phyloP scores from a whole-genome alignment of 2,329 filamentous ascomycete species.

The Dactylellina haptotyla region DNA sequence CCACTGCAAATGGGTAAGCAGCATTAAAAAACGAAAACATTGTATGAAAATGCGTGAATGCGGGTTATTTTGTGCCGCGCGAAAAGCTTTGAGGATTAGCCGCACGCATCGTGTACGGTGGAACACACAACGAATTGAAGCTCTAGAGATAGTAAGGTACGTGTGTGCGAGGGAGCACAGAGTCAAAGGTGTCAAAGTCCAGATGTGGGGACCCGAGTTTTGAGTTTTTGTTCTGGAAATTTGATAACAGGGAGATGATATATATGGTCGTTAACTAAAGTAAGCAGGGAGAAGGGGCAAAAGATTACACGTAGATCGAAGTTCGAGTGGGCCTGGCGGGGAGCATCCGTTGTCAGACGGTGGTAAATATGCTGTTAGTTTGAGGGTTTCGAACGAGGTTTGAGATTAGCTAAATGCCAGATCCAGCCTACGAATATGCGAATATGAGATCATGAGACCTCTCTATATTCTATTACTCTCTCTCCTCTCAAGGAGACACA shows the following conservation, averaged over 20 bases:
- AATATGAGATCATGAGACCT: slow-evolving; percentile 37
- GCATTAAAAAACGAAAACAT: no score
- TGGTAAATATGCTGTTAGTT: slow-evolving; percentile 34
- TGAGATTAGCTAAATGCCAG: slow-evolving; percentile 6
- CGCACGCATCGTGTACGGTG: no score
- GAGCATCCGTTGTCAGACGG: slow-evolving; percentile 26
- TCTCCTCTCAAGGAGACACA: background rate
- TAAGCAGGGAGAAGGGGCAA: background rate
- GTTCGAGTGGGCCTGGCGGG: slow-evolving; percentile 1
- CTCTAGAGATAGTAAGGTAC: no score
- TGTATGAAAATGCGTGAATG: no score
- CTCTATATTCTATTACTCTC: slow-evolving; percentile 1
- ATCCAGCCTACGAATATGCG: slow-evolving; percentile 8
- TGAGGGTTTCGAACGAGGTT: background rate
- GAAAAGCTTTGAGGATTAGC: no score
- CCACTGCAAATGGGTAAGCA: no score
- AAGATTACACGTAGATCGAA: slow-evolving; percentile 10
- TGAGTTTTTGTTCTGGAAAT: slow-evolving; percentile 13
- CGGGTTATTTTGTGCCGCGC: no score
- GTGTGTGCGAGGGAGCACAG: no score
- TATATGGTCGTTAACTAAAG: background rate
- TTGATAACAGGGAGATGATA: background rate
- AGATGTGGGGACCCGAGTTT: no score
- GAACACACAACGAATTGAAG: no score
- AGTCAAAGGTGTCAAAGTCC: no score